phyloP scores from a whole-genome alignment of 805 yeast genomes.

The Metschnikowia picachoensis region DNA sequence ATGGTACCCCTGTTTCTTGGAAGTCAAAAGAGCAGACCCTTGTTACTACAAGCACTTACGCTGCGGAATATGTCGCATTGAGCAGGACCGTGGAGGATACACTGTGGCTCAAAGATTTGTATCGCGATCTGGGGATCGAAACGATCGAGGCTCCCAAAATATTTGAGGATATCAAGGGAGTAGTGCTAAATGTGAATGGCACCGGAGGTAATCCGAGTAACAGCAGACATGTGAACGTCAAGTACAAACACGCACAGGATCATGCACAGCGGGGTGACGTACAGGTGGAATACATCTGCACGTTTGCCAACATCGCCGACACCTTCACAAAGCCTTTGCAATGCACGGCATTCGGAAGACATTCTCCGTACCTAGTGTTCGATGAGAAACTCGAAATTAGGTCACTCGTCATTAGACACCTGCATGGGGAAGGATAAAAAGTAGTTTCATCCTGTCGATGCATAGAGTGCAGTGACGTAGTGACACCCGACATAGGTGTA shows the following conservation, averaged over 20 bases:
- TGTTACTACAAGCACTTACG: slow-evolving; percentile 1
- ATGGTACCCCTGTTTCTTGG: not conserved
- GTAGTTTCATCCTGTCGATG: too few species aligned
- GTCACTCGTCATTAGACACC: too few species aligned
- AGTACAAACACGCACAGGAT: not conserved
- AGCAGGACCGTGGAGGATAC: not conserved
- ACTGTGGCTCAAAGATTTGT: not conserved
- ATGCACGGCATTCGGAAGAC: not conserved
- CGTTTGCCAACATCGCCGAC: slow-evolving; percentile 1
- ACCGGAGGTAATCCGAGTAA: slow-evolving; percentile 3
- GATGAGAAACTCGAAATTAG: not conserved
- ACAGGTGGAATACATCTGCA: not conserved
- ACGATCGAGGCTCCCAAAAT: not conserved
- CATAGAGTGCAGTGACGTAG: too few species aligned
- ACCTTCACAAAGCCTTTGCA: not conserved
- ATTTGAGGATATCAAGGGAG: slow-evolving; percentile 7
- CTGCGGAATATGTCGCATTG: not conserved
- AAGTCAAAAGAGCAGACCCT: slow-evolving; percentile 1
- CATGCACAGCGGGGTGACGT: not conserved
- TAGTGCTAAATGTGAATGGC: slow-evolving; percentile 3
- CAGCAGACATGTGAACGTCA: slow-evolving; percentile 1
- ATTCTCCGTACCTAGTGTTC: not conserved
- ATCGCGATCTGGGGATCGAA: not conserved
- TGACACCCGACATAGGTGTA: too few species aligned
- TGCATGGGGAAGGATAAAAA: too few species aligned